Percentiles rank a stretch among this genome's conserved stretches.
Conservation (phyloP, 2,329 filamentous ascomycete genomes). For the Dothistroma septosporum region DNA sequence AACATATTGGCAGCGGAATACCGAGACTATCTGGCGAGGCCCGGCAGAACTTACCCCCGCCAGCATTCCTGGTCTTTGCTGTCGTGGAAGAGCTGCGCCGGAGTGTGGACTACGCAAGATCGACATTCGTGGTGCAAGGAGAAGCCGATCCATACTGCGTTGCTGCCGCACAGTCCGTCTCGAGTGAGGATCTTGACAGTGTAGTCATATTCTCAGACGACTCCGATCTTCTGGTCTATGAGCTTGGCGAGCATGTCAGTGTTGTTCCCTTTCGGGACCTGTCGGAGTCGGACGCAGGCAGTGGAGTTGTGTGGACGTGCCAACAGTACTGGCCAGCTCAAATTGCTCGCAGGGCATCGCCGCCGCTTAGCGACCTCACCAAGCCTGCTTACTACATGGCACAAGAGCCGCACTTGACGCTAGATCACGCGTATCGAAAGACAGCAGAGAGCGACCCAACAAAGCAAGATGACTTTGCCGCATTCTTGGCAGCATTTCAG, state of each 20-base stretch:
- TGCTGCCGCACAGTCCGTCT: slow-evolving; percentile 54
- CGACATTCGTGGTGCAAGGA: slow-evolving; percentile 64
- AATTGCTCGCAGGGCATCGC: slow-evolving; percentile 43
- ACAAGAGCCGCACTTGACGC: slow-evolving; percentile 30
- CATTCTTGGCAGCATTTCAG: slow-evolving; percentile 15
- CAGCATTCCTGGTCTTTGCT: slow-evolving; percentile 71
- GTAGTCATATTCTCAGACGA: slow-evolving; percentile 71
- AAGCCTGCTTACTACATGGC: slow-evolving; percentile 41
- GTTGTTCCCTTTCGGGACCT: slow-evolving; percentile 69
- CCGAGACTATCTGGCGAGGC: slow-evolving; percentile 10
- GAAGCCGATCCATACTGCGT: slow-evolving; percentile 86
- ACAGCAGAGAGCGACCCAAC: slow-evolving; percentile 1
- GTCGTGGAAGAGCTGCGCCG: slow-evolving; percentile 65
- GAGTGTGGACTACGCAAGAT: slow-evolving; percentile 38
- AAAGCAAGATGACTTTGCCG: slow-evolving; percentile 8
- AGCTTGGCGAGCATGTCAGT: slow-evolving; percentile 58
- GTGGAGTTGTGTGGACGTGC: slow-evolving; percentile 28
- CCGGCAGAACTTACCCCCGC: slow-evolving; percentile 47
- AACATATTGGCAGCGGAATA: slow-evolving; percentile 23
- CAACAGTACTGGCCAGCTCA: slow-evolving; percentile 39
- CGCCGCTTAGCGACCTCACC: slow-evolving; percentile 28
- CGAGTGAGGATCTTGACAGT: slow-evolving; percentile 31
- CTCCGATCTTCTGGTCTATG: slow-evolving; percentile 75
- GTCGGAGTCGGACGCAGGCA: slow-evolving; percentile 30
- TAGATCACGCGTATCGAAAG: slow-evolving; percentile 23